Conservation (phyloP, 169 alveolate species). For the Condylostoma magnum region DNA sequence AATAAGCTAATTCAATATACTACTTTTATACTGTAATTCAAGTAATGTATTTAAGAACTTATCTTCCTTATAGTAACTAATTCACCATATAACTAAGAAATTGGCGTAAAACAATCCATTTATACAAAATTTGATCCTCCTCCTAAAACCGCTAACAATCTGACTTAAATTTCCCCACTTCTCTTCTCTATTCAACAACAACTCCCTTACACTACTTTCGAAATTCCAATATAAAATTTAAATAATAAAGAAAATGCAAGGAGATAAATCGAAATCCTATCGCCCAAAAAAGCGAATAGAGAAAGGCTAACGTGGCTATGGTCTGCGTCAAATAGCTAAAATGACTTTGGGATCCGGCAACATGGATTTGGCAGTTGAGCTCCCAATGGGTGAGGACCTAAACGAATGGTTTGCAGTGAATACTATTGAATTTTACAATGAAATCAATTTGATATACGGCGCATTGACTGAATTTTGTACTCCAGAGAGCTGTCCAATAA, state of each 20-base stretch:
- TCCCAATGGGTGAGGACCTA: slow-evolving; percentile 87
- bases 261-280: slow-evolving; percentile 49
- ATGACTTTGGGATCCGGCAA: slow-evolving; percentile 88
- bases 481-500: slow-evolving; percentile 81
- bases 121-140: too few relatives aligned
- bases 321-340: slow-evolving; percentile 79
- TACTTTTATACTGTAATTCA: too few relatives aligned
- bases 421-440: slow-evolving; percentile 86
- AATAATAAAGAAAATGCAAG: not conserved
- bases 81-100: too few relatives aligned
- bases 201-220: too few relatives aligned
- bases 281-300: slow-evolving; percentile 65
- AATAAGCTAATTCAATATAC: too few relatives aligned
- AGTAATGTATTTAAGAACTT: too few relatives aligned
- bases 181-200: too few relatives aligned
- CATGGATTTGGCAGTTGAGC: slow-evolving; percentile 82
- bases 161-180: too few relatives aligned
- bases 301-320: slow-evolving; percentile 75
- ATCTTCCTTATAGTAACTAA: too few relatives aligned
- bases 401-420: slow-evolving; percentile 91
- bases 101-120: too few relatives aligned
- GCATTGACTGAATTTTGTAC: slow-evolving; percentile 86
- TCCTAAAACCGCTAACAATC: too few relatives aligned
- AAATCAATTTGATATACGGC: slow-evolving; percentile 82
- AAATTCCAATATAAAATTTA: too few relatives aligned